Evolutionary conservation across 2,329 filamentous ascomycete species (phyloP).

Genomic region (Aspergillus fructus): DNA sequence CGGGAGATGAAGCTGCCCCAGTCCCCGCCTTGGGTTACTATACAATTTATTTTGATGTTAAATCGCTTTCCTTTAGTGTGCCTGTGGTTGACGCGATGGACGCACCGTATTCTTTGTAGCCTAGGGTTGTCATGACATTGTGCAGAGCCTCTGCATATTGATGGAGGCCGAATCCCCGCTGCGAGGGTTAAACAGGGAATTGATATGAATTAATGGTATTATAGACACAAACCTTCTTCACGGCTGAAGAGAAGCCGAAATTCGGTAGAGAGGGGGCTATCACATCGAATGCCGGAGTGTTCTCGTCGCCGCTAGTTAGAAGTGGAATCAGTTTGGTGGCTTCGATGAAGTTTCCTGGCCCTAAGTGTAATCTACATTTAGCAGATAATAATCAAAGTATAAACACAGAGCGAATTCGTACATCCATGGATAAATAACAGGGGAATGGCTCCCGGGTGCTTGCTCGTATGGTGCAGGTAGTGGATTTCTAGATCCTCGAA

Average conservation of each 20-base stretch:
- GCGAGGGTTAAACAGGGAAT: conserved; percentile 13
- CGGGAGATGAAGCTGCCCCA: not conserved
- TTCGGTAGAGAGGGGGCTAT: conserved; percentile 57
- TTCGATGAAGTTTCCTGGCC: conserved; percentile 67
- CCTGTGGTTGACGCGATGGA: conserved; percentile 22
- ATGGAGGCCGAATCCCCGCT: conserved; percentile 57
- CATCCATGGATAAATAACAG: conserved; percentile 68
- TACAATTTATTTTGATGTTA: conserved; percentile 60
- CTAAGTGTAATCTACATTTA: conserved; percentile 26
- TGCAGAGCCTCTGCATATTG: conserved; percentile 66
- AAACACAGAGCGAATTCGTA: conserved; percentile 22
- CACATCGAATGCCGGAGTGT: conserved; percentile 51
- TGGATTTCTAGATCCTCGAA: conserved; percentile 63
- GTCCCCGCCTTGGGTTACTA: not conserved
- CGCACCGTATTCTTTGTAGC: conserved; percentile 60
- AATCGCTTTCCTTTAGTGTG: conserved; percentile 60
- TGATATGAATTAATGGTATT: not conserved
- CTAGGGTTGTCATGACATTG: conserved; percentile 67
- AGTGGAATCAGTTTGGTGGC: conserved; percentile 44
- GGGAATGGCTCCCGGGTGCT: conserved; percentile 56
- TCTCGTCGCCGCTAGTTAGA: conserved; percentile 37
- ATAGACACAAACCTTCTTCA: conserved; percentile 29
- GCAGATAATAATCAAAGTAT: not conserved
- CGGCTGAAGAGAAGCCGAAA: conserved; percentile 54
- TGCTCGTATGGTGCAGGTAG: conserved; percentile 61